phyloP scores from a whole-genome alignment of 768 basidiomycete genomes.

The Gloeostereum incarnatum region DNA sequence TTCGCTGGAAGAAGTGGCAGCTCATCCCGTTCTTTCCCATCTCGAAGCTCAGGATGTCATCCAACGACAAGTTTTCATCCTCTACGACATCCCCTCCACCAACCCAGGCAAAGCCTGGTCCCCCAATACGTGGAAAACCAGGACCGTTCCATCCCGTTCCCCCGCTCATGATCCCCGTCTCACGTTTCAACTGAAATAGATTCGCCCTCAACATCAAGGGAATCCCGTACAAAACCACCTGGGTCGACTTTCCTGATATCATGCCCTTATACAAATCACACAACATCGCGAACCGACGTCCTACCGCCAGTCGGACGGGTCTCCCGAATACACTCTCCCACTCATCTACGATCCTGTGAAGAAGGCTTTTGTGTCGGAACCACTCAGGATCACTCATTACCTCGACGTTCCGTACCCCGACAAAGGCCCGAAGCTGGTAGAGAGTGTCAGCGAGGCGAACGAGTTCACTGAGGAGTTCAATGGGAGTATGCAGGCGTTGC shows the following conservation, averaged over 20 bases:
- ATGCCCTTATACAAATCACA: slow-evolving; percentile 20
- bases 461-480: slow-evolving; percentile 30
- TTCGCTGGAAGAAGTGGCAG: too few species aligned
- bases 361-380: slow-evolving; percentile 27
- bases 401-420: slow-evolving; percentile 40
- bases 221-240: slow-evolving; percentile 33
- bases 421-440: slow-evolving; percentile 28
- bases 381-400: slow-evolving; percentile 36
- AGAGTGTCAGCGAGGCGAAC: slow-evolving; percentile 22
- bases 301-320: slow-evolving; percentile 18
- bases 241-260: slow-evolving; percentile 46
- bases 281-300: slow-evolving; percentile 28
- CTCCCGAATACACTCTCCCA: slow-evolving; percentile 34
- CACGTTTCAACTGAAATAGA: slow-evolving; percentile 10
- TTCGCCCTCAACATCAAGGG: slow-evolving; percentile 26
- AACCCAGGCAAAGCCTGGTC: slow-evolving; percentile 20
- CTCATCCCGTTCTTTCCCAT: too few species aligned
- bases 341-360: slow-evolving; percentile 39
- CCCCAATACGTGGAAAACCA: slow-evolving; percentile 26
- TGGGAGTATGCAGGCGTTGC: slow-evolving; percentile 11
- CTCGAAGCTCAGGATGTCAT: too few species aligned
- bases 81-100: slow-evolving; percentile 28
- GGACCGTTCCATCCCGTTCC: too few species aligned
- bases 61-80: too few species aligned
- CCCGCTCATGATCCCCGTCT: not conserved